phyloP scores from a whole-genome alignment of 1,139 yeast genomes.

The Torulaspora pretoriensis region DNA sequence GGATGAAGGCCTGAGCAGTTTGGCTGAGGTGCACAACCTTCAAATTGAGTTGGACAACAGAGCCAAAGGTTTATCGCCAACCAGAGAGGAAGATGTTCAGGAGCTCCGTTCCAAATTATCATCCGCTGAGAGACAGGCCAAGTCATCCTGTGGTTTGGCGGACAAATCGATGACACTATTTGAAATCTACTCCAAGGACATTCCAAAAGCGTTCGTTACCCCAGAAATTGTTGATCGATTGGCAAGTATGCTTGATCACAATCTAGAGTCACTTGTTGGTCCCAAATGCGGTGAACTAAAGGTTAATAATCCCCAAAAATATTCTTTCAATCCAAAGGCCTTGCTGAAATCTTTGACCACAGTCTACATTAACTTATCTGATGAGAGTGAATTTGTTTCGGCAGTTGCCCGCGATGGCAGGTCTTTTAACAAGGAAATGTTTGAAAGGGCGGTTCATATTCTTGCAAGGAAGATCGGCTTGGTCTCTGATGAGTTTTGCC shows the following conservation, averaged over 20 bases:
- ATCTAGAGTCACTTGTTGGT: constrained; percentile 85
- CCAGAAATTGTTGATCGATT: constrained; percentile 89
- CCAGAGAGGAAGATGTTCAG: constrained; percentile 51
- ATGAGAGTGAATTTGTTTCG: constrained; percentile 57
- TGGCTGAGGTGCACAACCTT: constrained; percentile 69
- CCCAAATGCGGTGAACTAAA: constrained; percentile 87
- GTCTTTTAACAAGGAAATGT: constrained; percentile 65
- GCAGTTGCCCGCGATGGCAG: constrained; percentile 91
- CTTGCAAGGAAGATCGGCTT: constrained; percentile 51
- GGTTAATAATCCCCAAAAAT: constrained; percentile 79
- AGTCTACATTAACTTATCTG: constrained; percentile 68
- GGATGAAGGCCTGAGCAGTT: constrained; percentile 83
- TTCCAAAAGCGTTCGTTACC: constrained; percentile 80
- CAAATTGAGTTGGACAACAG: constrained; percentile 53
- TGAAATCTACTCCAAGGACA: constrained; percentile 76
- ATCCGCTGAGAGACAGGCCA: constrained; percentile 71
- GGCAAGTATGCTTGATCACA: constrained; percentile 94
- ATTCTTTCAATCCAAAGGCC: constrained; percentile 75
- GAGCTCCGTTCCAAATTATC: constrained; percentile 56
- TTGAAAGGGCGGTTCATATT: constrained; percentile 66
- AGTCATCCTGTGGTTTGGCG: constrained; percentile 76
- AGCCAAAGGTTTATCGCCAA: constrained; percentile 41
- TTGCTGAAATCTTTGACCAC: constrained; percentile 67
- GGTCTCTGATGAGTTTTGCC: constrained; percentile 52
- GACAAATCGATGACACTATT: constrained; percentile 79